A percentile compares a stretch with the other conserved stretches of the same genome.
phyloP scores from a whole-genome alignment of 192 early-diverging fungal genomes.

The Tieghemiomyces parasiticus region DNA sequence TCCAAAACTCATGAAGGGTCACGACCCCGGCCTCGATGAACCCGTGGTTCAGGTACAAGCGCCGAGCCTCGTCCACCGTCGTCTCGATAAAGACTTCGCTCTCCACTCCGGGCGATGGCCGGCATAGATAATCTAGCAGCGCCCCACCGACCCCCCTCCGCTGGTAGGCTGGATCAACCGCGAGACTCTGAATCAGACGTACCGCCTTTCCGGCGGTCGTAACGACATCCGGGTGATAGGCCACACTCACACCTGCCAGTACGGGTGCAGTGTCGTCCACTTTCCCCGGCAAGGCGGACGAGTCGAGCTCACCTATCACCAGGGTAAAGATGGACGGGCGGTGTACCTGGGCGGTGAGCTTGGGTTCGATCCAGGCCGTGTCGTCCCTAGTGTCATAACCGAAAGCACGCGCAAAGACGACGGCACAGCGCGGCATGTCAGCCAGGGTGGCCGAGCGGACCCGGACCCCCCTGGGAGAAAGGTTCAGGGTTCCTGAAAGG shows the following conservation, averaged over 20 bases:
- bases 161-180: not conserved
- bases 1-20: no score
- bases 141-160: not conserved
- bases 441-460: not conserved
- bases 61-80: not conserved
- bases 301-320: not conserved
- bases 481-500: not conserved
- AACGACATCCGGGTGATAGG: not conserved
- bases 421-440: not conserved
- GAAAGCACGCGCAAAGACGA: not conserved
- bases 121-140: not conserved
- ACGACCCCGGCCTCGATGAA: no score
- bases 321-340: not conserved
- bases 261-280: not conserved
- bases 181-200: not conserved
- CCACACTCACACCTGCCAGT: not conserved
- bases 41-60: no score
- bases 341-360: not conserved
- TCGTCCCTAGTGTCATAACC: not conserved
- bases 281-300: not conserved
- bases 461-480: not conserved
- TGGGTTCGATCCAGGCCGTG: constrained; percentile 5
- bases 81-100: not conserved
- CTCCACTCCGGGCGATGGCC: not conserved
- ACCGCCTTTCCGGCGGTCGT: not conserved